phyloP scores from a whole-genome alignment of 139 green algal species.

The Monoraphidium neglectum region DNA sequence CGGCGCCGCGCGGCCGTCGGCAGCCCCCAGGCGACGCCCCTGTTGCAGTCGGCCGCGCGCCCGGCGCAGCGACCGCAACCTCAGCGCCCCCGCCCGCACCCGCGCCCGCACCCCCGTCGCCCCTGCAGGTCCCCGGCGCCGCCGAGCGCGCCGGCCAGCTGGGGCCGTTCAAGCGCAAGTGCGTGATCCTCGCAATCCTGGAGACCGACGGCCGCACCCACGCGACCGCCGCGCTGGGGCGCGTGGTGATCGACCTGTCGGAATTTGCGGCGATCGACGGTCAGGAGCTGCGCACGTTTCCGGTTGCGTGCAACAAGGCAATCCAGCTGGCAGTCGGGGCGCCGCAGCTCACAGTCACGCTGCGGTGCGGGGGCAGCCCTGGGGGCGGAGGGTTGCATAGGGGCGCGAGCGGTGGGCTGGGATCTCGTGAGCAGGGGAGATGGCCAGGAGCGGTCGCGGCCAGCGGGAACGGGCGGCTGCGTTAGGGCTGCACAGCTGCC shows the following conservation, averaged over 20 bases:
- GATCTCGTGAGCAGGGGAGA: too few species aligned
- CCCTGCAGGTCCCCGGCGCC: slow-evolving; percentile 22
- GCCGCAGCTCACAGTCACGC: slow-evolving; percentile 62
- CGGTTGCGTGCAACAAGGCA: slow-evolving; percentile 61
- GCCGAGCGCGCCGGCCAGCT: slow-evolving; percentile 26
- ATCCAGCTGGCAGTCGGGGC: slow-evolving; percentile 63
- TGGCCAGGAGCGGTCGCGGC: too few species aligned
- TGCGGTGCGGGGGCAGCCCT: slow-evolving; percentile 63
- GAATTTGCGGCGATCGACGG: slow-evolving; percentile 66
- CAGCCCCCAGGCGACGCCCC: too few species aligned
- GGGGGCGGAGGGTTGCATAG: too few species aligned
- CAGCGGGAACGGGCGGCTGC: too few species aligned
- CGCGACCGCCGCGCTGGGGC: slow-evolving; percentile 50
- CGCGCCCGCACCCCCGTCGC: not conserved
- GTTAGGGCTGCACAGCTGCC: too few species aligned
- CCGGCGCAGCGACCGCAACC: too few species aligned
- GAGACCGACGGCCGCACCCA: slow-evolving; percentile 56
- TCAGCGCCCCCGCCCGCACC: too few species aligned
- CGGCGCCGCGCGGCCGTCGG: too few species aligned
- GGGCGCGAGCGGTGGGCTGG: too few species aligned
- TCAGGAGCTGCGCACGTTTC: slow-evolving; percentile 60
- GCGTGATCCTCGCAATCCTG: slow-evolving; percentile 69
- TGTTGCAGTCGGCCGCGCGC: too few species aligned
- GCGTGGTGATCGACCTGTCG: slow-evolving; percentile 58
- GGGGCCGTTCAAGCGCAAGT: slow-evolving; percentile 77